These are phyloP conservation scores for Phyllosticta citribraziliensis DNA, from an alignment of 2,329 filamentous ascomycete species.

Conservation along the genomic window DNA sequence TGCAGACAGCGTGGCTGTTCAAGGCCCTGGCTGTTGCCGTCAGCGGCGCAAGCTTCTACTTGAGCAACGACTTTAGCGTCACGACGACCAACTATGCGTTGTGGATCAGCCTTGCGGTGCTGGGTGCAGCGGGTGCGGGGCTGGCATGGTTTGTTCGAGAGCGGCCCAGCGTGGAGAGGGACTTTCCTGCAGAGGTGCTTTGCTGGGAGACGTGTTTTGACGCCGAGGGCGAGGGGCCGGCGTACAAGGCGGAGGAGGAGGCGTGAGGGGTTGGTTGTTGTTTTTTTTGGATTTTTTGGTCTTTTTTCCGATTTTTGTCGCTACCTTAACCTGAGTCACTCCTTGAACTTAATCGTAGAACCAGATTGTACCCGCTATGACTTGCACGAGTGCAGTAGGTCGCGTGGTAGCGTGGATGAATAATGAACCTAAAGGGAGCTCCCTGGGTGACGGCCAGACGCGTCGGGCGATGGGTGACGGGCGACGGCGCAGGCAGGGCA, in stretches of 20 bases:
- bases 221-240: conserved; percentile 19
- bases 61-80: conserved; percentile 35
- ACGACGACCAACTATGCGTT: conserved; percentile 34
- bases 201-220: conserved; percentile 40
- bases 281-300: background rate
- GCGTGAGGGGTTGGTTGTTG: background rate
- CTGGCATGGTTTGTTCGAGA: conserved; percentile 37
- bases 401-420: no score
- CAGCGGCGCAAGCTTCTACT: conserved; percentile 35
- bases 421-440: no score
- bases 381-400: no score
- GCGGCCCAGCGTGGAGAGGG: conserved; percentile 34
- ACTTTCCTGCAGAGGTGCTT: conserved; percentile 33
- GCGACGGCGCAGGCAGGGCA: no score
- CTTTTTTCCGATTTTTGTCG: background rate
- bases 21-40: conserved; percentile 38
- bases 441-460: no score
- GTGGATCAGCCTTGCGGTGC: conserved; percentile 33
- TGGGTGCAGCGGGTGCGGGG: conserved; percentile 32
- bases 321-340: background rate
- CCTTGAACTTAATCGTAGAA: background rate
- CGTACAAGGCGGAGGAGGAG: background rate
- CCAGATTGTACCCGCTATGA: no score
- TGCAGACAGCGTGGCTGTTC: conserved; percentile 38
- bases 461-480: no score